A percentile compares a stretch with the other conserved stretches of the same genome.
phyloP scores from a whole-genome alignment of 441 rosid genomes.

The Erysimum cheiri region DNA sequence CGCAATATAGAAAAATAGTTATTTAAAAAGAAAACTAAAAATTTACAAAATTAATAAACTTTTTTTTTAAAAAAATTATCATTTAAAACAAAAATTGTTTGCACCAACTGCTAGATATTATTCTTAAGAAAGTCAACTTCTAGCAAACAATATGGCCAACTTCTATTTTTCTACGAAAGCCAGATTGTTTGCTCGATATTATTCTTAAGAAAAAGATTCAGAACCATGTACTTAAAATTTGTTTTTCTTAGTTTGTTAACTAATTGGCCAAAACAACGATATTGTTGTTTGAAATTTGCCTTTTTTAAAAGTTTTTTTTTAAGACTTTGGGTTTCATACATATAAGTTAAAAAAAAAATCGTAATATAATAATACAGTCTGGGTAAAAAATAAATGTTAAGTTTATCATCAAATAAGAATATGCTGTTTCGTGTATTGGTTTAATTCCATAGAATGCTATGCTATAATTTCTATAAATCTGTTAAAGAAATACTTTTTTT shows the following conservation, averaged over 20 bases:
- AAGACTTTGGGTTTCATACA: not conserved
- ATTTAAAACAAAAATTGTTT: not conserved
- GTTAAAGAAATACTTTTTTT: not conserved
- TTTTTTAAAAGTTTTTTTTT: no score
- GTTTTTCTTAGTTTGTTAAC: not conserved
- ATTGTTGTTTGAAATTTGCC: no score
- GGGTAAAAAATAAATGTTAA: not conserved
- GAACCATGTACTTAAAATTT: not conserved
- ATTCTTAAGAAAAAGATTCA: not conserved
- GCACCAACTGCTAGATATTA: no score
- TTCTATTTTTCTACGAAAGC: not conserved
- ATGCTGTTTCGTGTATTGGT: not conserved
- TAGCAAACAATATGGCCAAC: no score
- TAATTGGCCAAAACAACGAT: not conserved
- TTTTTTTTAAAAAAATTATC: no score
- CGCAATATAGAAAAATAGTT: not conserved
- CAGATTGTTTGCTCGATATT: not conserved
- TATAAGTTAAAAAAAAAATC: no score
- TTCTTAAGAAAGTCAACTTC: no score
- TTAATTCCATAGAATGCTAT: constrained; percentile 4
- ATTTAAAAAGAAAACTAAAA: no score
- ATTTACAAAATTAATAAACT: no score
- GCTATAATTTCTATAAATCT: not conserved
- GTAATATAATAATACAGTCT: no score
- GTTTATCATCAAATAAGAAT: not conserved